These are phyloP conservation scores for Agaricus subrufescens DNA, from an alignment of 768 basidiomycete species.

Conservation along the genomic window DNA sequence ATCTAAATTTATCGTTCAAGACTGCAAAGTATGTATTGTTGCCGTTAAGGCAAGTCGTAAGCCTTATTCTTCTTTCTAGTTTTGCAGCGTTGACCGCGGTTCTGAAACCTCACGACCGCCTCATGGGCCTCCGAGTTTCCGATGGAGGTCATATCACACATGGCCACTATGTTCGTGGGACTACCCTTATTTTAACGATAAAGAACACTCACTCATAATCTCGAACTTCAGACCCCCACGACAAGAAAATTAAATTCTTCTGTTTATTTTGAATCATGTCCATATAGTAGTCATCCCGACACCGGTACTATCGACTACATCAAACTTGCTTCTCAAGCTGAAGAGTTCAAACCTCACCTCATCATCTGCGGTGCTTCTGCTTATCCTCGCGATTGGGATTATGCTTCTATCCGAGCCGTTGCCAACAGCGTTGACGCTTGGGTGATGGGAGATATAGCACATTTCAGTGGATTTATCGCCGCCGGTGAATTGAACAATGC, in stretches of 20 bases:
- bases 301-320: conserved; percentile 90
- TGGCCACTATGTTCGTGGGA: conserved; percentile 79
- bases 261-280: conserved; percentile 99
- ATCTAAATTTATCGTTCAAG: conserved; percentile 25
- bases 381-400: conserved; percentile 99
- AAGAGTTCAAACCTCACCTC: conserved; percentile 91
- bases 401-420: conserved; percentile 71
- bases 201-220: not conserved
- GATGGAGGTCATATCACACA: conserved; percentile 98
- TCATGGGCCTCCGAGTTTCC: conserved; percentile 98
- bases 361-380: conserved; percentile 98
- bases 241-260: conserved; percentile 99
- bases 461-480: conserved; percentile 93
- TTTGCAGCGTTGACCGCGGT: conserved; percentile 96
- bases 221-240: conserved; percentile 49
- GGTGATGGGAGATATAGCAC: conserved; percentile 96
- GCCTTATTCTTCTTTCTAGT: conserved; percentile 37
- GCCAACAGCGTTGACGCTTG: conserved; percentile 89
- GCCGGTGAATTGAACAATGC: conserved; percentile 87
- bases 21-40: conserved; percentile 75
- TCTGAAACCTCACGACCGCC: conserved; percentile 93
- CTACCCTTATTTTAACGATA: not conserved
- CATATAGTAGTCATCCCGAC: conserved; percentile 78
- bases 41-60: conserved; percentile 5
- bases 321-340: conserved; percentile 75